Conservation (phyloP, 148 eudicot species). For the Diospyros lotus region DNA sequence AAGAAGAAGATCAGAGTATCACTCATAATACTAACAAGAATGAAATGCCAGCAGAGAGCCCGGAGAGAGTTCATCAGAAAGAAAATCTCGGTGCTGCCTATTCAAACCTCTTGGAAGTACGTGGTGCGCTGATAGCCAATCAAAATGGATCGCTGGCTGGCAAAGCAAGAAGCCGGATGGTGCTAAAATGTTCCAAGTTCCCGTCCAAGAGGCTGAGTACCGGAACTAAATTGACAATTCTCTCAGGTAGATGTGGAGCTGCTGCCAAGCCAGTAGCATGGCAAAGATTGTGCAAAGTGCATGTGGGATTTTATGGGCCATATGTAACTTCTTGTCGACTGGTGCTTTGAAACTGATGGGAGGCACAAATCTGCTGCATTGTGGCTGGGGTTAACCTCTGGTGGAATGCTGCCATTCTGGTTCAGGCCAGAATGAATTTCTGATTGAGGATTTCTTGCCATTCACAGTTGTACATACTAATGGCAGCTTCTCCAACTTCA, state of each 20-base stretch:
- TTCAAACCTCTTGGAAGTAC: slow-evolving; percentile 10
- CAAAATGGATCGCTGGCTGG: slow-evolving; percentile 24
- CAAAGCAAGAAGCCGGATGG: slow-evolving; percentile 32
- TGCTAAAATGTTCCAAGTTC: slow-evolving; percentile 24
- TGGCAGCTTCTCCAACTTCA: neutral
- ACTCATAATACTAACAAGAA: slow-evolving; percentile 6
- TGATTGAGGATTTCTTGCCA: neutral
- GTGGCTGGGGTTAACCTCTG: neutral
- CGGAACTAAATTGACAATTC: slow-evolving; percentile 15
- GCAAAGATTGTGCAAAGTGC: slow-evolving; percentile 18
- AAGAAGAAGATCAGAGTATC: slow-evolving; percentile 15
- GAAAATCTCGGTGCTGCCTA: slow-evolving; percentile 22
- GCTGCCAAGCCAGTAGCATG: slow-evolving; percentile 26
- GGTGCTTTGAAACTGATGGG: slow-evolving; percentile 26
- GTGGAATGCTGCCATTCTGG: neutral
- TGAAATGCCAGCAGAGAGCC: slow-evolving; percentile 17
- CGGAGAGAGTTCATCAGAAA: slow-evolving; percentile 17
- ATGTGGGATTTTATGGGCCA: slow-evolving; percentile 23
- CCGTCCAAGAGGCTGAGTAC: slow-evolving; percentile 23
- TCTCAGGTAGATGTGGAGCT: slow-evolving; percentile 27
- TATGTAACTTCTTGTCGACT: slow-evolving; percentile 32
- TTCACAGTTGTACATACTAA: neutral
- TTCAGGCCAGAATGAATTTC: neutral
- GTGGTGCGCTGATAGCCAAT: slow-evolving; percentile 14
- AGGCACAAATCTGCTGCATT: neutral